These are phyloP conservation scores for Nepenthes gracilis DNA, from an alignment of 148 eudicot genomes.

Conservation along the genomic window DNA sequence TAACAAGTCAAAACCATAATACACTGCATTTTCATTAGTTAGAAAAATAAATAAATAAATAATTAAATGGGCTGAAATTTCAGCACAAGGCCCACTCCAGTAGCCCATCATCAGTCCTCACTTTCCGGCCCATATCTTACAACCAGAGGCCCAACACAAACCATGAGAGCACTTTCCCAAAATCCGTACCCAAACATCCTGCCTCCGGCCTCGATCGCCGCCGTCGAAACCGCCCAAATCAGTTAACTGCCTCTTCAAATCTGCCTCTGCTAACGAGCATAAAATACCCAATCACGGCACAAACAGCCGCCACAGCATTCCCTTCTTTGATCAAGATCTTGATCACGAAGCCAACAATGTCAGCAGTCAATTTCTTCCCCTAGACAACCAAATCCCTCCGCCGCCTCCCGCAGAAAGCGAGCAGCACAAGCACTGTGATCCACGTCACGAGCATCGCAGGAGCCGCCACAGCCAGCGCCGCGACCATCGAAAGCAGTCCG, in stretches of 20 bases:
- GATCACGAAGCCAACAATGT: constrained; percentile 17
- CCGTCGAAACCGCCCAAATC: constrained; percentile 1
- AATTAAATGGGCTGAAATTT: no score
- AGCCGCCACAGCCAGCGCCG: constrained; percentile 36
- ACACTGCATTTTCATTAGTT: no score
- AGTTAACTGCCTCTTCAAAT: neutral
- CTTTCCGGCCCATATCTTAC: no score
- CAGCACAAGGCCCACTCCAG: no score
- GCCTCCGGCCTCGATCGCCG: no score
- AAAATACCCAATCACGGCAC: constrained; percentile 48
- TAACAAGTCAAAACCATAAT: no score
- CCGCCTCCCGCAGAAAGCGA: constrained; percentile 31
- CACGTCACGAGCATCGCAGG: constrained; percentile 43
- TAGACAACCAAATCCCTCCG: constrained; percentile 26
- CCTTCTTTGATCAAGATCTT: constrained; percentile 43
- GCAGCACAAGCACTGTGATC: constrained; percentile 34
- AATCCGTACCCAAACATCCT: no score
- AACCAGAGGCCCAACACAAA: no score
- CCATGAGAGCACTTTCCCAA: no score
- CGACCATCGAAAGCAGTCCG: constrained; percentile 43
- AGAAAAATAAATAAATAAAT: no score
- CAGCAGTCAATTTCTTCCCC: constrained; percentile 44
- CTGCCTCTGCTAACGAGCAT: constrained; percentile 19
- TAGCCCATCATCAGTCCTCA: no score
- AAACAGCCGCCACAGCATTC: constrained; percentile 42